Evolutionary conservation across 2,329 filamentous ascomycete species (phyloP).

Genomic region (Fusarium brachygibbosum): DNA sequence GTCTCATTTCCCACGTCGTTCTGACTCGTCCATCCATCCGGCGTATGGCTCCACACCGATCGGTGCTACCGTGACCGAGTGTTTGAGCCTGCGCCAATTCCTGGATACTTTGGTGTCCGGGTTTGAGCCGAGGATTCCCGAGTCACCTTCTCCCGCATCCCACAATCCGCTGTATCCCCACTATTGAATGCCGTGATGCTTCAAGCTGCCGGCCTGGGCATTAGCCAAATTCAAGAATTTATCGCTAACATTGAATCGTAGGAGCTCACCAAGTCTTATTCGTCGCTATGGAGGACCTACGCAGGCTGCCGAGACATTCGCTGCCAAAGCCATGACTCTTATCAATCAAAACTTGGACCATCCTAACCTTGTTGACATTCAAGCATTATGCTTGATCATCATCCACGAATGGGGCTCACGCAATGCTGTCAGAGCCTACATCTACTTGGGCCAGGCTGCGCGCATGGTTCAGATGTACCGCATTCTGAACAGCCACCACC

Average conservation of each 20-base stretch:
- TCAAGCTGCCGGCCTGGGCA: not conserved
- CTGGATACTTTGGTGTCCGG: slow-evolving; percentile 29
- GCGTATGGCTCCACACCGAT: slow-evolving; percentile 46
- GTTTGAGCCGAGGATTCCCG: slow-evolving; percentile 44
- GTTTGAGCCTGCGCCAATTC: slow-evolving; percentile 20
- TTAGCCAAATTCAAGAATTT: not conserved
- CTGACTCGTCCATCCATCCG: slow-evolving; percentile 43
- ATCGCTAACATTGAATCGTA: slow-evolving; percentile 49
- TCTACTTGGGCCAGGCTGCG: slow-evolving; percentile 73
- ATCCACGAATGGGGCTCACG: slow-evolving; percentile 74
- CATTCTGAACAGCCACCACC: slow-evolving; percentile 68
- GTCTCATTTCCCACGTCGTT: slow-evolving; percentile 41
- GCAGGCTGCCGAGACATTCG: slow-evolving; percentile 70
- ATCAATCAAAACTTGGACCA: slow-evolving; percentile 72
- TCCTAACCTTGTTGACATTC: slow-evolving; percentile 71
- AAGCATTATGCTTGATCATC: slow-evolving; percentile 71
- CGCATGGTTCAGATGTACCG: slow-evolving; percentile 75
- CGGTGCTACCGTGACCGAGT: slow-evolving; percentile 45
- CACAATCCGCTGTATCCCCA: slow-evolving; percentile 8
- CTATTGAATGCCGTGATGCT: slow-evolving; percentile 2
- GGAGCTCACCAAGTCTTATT: slow-evolving; percentile 69
- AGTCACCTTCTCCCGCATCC: slow-evolving; percentile 18
- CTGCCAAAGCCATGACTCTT: slow-evolving; percentile 67
- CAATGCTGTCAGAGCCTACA: slow-evolving; percentile 73
- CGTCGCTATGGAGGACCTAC: slow-evolving; percentile 70